phyloP scores from a whole-genome alignment of 306 rosid species.

The Prosopis cineraria region DNA sequence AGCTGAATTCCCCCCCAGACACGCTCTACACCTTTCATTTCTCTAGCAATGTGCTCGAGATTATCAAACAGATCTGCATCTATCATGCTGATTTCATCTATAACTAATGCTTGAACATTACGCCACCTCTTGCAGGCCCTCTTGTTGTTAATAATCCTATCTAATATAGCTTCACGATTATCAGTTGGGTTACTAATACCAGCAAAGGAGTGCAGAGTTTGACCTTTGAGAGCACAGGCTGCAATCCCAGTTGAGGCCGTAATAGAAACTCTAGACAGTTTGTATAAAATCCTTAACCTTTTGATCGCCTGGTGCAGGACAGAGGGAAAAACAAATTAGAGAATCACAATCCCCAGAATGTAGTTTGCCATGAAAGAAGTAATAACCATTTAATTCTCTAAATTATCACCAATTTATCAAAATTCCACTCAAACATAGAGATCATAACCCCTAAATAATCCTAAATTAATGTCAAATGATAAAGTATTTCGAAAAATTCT shows the following conservation, averaged over 20 bases:
- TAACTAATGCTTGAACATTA: conserved; percentile 50
- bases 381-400: background rate
- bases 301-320: conserved; percentile 28
- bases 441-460: background rate
- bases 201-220: conserved; percentile 61
- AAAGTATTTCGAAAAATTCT: background rate
- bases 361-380: background rate
- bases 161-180: conserved; percentile 24
- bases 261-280: conserved; percentile 47
- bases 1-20: conserved; percentile 74
- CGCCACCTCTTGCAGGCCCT: conserved; percentile 48
- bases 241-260: conserved; percentile 62
- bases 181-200: conserved; percentile 24
- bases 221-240: conserved; percentile 55
- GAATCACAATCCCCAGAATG: background rate
- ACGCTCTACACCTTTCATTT: conserved; percentile 13
- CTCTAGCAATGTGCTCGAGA: conserved; percentile 48
- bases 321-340: background rate
- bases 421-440: background rate
- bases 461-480: background rate
- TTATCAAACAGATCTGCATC: conserved; percentile 44
- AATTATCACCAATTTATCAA: background rate
- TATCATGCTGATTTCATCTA: conserved; percentile 67
- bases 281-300: conserved; percentile 30
- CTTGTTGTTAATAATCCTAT: background rate